A percentile compares a stretch with the other conserved stretches of the same genome.
Evolutionary conservation across 148 eudicot species (phyloP).

Genomic region (Spergularia marina): DNA sequence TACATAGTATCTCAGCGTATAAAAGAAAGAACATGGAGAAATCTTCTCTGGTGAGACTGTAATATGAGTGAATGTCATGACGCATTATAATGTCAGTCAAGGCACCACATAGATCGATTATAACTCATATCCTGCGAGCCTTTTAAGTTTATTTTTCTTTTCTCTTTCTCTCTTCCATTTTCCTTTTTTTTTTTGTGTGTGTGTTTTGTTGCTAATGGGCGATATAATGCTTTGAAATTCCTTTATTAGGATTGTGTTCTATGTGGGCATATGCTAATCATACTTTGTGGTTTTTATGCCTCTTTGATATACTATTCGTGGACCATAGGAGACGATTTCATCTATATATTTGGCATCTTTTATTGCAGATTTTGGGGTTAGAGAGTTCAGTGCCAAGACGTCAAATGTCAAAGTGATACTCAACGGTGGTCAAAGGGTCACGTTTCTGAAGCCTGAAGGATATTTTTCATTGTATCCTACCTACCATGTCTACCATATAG

Average conservation of each 20-base stretch:
- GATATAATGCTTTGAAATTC: background rate
- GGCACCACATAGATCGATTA: background rate
- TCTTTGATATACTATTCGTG: background rate
- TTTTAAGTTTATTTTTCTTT: too few relatives aligned
- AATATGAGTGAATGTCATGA: background rate
- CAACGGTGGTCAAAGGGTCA: slow-evolving; percentile 83
- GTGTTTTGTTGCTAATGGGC: background rate
- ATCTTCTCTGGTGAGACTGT: background rate
- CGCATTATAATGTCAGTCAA: background rate
- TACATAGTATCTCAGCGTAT: background rate
- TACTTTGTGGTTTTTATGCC: slow-evolving; percentile 1
- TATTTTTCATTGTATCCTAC: slow-evolving; percentile 99
- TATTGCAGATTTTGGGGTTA: slow-evolving; percentile 40
- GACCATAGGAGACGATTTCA: background rate
- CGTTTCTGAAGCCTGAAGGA: slow-evolving; percentile 89
- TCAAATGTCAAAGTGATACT: slow-evolving; percentile 75
- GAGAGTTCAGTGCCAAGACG: slow-evolving; percentile 62
- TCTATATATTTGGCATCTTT: slow-evolving; percentile 14
- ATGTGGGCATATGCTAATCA: background rate
- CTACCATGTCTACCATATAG: slow-evolving; percentile 30
- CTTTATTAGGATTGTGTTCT: background rate
- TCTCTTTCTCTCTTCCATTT: background rate
- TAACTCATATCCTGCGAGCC: too few relatives aligned
- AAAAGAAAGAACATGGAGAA: background rate
- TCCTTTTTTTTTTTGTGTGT: background rate